phyloP scores from a whole-genome alignment of 345 rosid genomes.

The Pistacia atlantica region DNA sequence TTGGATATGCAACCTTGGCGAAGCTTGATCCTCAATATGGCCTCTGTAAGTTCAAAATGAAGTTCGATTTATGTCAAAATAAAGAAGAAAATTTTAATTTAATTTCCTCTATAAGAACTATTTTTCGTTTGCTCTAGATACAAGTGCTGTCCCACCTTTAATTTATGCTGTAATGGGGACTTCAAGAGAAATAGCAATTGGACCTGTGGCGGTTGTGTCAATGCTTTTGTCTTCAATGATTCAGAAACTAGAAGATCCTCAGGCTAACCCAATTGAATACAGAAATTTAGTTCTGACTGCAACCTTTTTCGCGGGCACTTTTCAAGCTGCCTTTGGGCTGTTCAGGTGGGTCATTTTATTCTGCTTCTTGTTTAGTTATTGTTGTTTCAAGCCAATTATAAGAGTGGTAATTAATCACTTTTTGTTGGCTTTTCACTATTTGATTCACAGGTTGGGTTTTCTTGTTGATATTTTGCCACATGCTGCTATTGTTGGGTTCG shows the following conservation, averaged over 20 bases:
- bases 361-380: neutral
- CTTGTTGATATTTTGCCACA: slow-evolving; percentile 89
- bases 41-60: slow-evolving; percentile 58
- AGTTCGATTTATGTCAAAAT: slow-evolving; percentile 3
- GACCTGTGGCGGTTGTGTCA: slow-evolving; percentile 94
- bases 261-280: slow-evolving; percentile 59
- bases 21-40: slow-evolving; percentile 96
- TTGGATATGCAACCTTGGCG: slow-evolving; percentile 93
- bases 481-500: slow-evolving; percentile 90
- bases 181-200: slow-evolving; percentile 87
- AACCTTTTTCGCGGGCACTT: slow-evolving; percentile 82
- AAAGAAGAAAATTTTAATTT: neutral
- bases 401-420: neutral
- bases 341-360: slow-evolving; percentile 43
- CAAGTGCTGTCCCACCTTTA: slow-evolving; percentile 87
- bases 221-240: slow-evolving; percentile 82
- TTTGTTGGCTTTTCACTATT: neutral
- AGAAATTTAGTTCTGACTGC: slow-evolving; percentile 66
- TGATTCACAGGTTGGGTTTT: slow-evolving; percentile 67
- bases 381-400: neutral
- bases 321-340: slow-evolving; percentile 79
- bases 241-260: slow-evolving; percentile 62
- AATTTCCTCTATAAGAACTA: no score
- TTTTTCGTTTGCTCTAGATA: slow-evolving; percentile 41
- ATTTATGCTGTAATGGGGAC: slow-evolving; percentile 92